Base-by-base conservation (phyloP, 768 basidiomycete species). In the Pulveroboletus ravenelii region DNA sequence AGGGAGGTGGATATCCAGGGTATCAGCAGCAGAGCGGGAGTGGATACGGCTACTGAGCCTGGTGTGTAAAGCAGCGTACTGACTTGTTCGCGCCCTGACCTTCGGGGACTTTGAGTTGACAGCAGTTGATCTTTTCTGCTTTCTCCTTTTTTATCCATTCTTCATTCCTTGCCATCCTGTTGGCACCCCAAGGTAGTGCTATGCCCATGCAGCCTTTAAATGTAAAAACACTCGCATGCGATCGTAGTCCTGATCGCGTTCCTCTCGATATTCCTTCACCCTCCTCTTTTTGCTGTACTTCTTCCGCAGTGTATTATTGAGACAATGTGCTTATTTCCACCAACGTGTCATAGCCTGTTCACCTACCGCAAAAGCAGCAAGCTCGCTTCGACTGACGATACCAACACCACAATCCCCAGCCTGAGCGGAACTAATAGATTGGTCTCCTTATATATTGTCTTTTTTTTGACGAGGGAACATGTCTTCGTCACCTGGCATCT, bases 11-110 rank as follows among this genome's bases (percentile, higher is more conserved):
- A 44, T 66, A 67, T 14, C 1, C 3, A 8, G 67, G 53, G 31
- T 67, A 66, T 35, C 60, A 65, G 27, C 63, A 62, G 36, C 69
- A 57, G 34, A 1, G 29, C 18, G 60, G 56, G 3, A 43, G 60
- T 9, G 70, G 70, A 34, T 62, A 64, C 20, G 53, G 62, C 29
- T 68, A 73, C 41, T 68, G 20, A 54, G 34, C 5, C 2, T 1
- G 10, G 62, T 62, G 37, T 39, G 47, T 48, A 9, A 32, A 13
- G 7, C 17, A 9, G 17, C 10, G 17, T 12, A 2, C 34, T 30
- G 17, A 17, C 3, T n/a, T 15, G 6, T 20, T 23, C 25, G 13
- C n/a, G 15, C 37, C 2, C 36, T 62, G 45, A 58, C 18, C 1
- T 13, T 31, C 1, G 14, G 14, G 10, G 15, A 10, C 36, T 18